phyloP scores from a whole-genome alignment of 2,329 filamentous ascomycete species.

The Cadophora gregata region DNA sequence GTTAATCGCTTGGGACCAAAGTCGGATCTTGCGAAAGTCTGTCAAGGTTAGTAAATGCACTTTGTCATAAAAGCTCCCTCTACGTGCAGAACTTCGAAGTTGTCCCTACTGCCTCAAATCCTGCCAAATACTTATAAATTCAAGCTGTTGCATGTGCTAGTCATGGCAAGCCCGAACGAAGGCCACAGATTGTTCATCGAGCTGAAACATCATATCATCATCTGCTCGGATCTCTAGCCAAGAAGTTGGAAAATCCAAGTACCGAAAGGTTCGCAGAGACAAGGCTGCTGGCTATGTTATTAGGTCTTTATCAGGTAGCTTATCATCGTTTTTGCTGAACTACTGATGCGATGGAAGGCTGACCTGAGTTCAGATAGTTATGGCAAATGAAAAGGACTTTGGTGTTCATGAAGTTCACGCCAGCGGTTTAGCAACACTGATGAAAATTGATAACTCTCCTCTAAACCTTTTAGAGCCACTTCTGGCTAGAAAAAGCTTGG shows the following conservation, averaged over 20 bases:
- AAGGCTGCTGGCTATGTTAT: constrained; percentile 32
- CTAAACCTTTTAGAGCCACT: constrained; percentile 19
- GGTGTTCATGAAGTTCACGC: constrained; percentile 33
- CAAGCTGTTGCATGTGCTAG: constrained; percentile 29
- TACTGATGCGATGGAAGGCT: background rate
- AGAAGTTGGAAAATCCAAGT: constrained; percentile 26
- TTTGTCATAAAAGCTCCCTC: background rate
- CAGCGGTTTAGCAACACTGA: constrained; percentile 29
- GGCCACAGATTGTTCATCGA: constrained; percentile 29
- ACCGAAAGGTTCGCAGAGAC: constrained; percentile 24
- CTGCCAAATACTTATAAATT: background rate
- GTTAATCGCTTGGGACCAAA: constrained; percentile 26
- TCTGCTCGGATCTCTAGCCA: constrained; percentile 31
- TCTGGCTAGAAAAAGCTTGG: background rate
- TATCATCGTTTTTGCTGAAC: too few relatives aligned
- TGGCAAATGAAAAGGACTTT: constrained; percentile 24
- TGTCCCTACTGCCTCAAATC: too few relatives aligned
- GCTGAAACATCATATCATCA: constrained; percentile 31
- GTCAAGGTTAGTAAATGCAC: constrained; percentile 24
- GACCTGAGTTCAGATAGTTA: constrained; percentile 25
- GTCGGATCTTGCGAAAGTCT: constrained; percentile 36
- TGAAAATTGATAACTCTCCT: constrained; percentile 24
- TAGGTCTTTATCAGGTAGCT: constrained; percentile 37
- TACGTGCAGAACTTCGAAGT: too few relatives aligned
- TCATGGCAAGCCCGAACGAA: constrained; percentile 32